These are phyloP conservation scores for Ceratocystis papillata DNA, from an alignment of 2,329 filamentous ascomycete genomes.

Conservation along the genomic window DNA sequence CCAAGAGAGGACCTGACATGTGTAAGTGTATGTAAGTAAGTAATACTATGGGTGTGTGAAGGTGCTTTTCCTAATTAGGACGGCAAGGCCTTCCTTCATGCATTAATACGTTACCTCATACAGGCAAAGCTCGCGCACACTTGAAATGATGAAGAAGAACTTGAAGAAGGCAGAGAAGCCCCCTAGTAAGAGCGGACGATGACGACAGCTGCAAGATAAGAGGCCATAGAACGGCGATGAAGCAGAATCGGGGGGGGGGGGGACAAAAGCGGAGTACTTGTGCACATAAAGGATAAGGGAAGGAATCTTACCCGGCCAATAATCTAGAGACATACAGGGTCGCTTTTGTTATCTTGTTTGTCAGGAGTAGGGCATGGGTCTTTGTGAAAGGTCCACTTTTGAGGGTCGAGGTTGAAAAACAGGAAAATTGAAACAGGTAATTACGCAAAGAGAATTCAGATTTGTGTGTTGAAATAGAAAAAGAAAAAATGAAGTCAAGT, in stretches of 20 bases:
- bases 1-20: slow-evolving; percentile 7
- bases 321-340: neutral
- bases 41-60: neutral
- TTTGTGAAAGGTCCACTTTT: neutral
- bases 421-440: neutral
- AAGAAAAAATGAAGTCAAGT: neutral
- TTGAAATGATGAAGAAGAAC: neutral
- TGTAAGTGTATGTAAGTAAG: neutral
- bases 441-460: neutral
- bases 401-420: neutral
- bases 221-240: neutral
- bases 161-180: neutral
- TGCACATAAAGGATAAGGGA: neutral
- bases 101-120: slow-evolving; percentile 2
- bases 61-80: neutral
- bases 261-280: neutral
- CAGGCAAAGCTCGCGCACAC: neutral
- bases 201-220: slow-evolving; percentile 1
- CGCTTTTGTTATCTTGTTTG: neutral
- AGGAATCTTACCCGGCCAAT: neutral
- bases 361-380: neutral
- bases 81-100: neutral
- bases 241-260: neutral
- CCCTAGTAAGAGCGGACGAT: neutral
- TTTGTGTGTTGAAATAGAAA: neutral